phyloP scores from a whole-genome alignment of 2,329 filamentous ascomycete genomes.

The Blastomyces emzantsi region DNA sequence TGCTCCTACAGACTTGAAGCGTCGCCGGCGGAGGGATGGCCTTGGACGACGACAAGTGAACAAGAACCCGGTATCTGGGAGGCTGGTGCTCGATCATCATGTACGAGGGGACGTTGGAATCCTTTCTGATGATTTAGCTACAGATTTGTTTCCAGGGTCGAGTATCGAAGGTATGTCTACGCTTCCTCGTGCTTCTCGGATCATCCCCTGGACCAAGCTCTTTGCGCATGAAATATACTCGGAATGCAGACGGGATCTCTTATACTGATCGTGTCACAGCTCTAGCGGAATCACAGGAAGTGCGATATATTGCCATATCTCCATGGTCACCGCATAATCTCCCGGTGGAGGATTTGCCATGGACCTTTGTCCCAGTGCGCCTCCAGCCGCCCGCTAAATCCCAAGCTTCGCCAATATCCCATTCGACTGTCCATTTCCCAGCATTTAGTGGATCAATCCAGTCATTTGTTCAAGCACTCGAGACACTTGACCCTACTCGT shows the following conservation, averaged over 20 bases:
- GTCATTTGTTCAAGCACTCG: conserved; percentile 64
- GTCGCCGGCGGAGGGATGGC: conserved; percentile 41
- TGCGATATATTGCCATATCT: conserved; percentile 39
- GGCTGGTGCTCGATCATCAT: conserved; percentile 74
- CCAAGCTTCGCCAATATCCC: conserved; percentile 54
- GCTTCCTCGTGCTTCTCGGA: not conserved
- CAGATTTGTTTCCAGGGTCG: conserved; percentile 61
- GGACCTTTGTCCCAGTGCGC: conserved; percentile 76
- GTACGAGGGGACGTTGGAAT: conserved; percentile 78
- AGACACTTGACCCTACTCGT: conserved; percentile 66
- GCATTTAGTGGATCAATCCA: conserved; percentile 66
- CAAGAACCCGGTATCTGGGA: conserved; percentile 67
- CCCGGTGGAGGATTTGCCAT: conserved; percentile 54
- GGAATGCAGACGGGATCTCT: not conserved
- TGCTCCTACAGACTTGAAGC: conserved; percentile 40
- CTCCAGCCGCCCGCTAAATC: conserved; percentile 38
- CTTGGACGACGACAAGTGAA: conserved; percentile 32
- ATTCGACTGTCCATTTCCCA: conserved; percentile 69
- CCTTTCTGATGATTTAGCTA: conserved; percentile 76
- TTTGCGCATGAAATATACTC: conserved; percentile 1
- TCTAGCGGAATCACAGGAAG: conserved; percentile 24
- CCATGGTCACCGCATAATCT: conserved; percentile 36
- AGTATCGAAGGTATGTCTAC: conserved; percentile 42
- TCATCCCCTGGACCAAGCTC: not conserved
- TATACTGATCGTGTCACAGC: conserved; percentile 2